Evolutionary conservation across 2,329 filamentous ascomycete genomes (phyloP), one percentile per base, ranked within the genome.

Genomic region (Macrophomina phaseolina): DNA sequence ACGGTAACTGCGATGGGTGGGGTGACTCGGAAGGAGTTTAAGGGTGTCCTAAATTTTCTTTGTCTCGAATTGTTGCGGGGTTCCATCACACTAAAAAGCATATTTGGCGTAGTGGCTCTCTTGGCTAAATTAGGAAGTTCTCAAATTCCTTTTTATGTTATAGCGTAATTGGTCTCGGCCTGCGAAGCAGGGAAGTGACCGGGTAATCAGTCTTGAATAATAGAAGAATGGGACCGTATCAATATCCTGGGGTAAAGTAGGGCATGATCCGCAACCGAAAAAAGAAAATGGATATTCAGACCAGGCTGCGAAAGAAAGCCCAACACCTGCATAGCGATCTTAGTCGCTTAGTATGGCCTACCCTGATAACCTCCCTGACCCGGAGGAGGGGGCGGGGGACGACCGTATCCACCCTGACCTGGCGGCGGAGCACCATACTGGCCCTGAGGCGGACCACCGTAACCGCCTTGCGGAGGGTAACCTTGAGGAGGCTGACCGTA

Each of bases 321-420:
- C 23, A 23, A 2, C 23, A 23, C 23, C 23, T 23, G 23, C 23
- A 3, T 23, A 23, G 23, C 42, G 38, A 55, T 23, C 14, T 32
- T 5, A 16, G 28, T 18, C 52, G 36, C 18, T 36, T 66, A 66
- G 55, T 66, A 66, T 1, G 49, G 49, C 45, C 64, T 58, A 32
- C 45, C 45, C 48, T 36, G 56, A 30, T 67, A 67, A 7, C 65
- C 65, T 28, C 65, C 65, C 32, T 62, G 65, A 18, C 48, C 55
- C 36, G 56, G 65, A 23, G 74, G 74, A 46, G 70, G 72, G 18
- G 71, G 74, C 52, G 75, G 71, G 18, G 71, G 69, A 28, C 68
- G 70, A 11, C 72, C 71, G 63, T 69, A 70, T 16, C 72, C 74
- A 18, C 71, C 71, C 61, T 79, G 78, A 68, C 79, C 72, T 46